Evolutionary conservation across 768 basidiomycete genomes (phyloP).

Genomic region (Tricholoma bakamatsutake): DNA sequence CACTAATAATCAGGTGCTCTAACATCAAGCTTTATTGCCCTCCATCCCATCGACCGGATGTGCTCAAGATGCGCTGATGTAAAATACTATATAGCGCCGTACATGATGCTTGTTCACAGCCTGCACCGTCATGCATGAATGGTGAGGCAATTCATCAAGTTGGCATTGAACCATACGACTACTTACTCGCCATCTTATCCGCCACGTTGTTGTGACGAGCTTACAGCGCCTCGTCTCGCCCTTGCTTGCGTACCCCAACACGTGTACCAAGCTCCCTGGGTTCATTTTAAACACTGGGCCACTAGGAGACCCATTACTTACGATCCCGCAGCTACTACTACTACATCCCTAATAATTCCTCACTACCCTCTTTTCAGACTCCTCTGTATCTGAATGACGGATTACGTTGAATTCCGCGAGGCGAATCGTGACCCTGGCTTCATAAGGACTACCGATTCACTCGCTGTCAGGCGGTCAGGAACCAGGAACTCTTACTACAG

Average conservation of each 20-base stretch:
- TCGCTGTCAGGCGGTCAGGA: constrained; percentile 10
- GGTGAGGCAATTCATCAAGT: too few species aligned
- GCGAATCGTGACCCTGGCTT: constrained; percentile 12
- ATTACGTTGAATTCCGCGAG: constrained; percentile 3
- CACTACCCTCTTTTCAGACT: not conserved
- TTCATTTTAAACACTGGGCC: not conserved
- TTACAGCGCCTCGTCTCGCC: not conserved
- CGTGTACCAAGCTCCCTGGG: not conserved
- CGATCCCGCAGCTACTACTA: not conserved
- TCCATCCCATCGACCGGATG: too few species aligned
- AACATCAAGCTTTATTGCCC: too few species aligned
- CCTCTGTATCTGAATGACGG: not conserved
- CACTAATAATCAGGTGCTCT: too few species aligned
- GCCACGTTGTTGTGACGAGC: not conserved
- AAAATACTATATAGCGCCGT: too few species aligned
- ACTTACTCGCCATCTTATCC: not conserved
- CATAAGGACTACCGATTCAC: constrained; percentile 4
- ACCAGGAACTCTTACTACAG: constrained; percentile 18
- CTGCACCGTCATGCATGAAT: too few species aligned
- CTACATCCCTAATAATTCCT: not conserved
- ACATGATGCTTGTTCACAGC: too few species aligned
- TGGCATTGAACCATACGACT: too few species aligned
- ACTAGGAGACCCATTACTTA: not conserved
- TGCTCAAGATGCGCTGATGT: too few species aligned
- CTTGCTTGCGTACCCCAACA: not conserved